phyloP scores from a whole-genome alignment of 495 filamentous ascomycete species.

The Lentithecium fluviatile region DNA sequence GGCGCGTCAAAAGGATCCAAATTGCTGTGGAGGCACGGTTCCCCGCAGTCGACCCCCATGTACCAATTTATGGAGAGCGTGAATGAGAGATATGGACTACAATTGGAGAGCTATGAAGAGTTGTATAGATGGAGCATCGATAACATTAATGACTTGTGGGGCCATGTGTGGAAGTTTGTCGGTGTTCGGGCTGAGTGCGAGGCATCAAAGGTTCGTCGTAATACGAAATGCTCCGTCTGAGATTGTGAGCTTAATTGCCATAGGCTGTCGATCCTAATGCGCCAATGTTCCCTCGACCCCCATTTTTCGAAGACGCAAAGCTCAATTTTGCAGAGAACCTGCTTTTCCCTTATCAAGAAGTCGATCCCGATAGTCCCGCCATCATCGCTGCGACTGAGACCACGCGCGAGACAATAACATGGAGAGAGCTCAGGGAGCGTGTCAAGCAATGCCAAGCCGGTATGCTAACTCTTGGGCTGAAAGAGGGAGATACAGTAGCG shows the following conservation, averaged over 20 bases:
- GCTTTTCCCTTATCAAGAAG: conserved; percentile 65
- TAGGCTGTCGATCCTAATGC: conserved; percentile 67
- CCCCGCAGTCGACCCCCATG: conserved; percentile 39
- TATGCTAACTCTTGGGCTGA: conserved; percentile 61
- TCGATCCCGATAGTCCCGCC: conserved; percentile 58
- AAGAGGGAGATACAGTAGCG: conserved; percentile 70
- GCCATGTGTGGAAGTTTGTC: conserved; percentile 77
- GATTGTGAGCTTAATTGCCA: neutral
- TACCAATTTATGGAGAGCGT: conserved; percentile 56
- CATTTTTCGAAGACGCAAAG: conserved; percentile 74
- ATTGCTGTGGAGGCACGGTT: conserved; percentile 54
- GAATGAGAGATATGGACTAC: conserved; percentile 62
- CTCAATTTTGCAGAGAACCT: conserved; percentile 94
- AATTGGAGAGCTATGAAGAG: conserved; percentile 62
- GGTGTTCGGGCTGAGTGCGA: conserved; percentile 59
- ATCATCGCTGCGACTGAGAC: conserved; percentile 75
- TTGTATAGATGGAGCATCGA: conserved; percentile 83
- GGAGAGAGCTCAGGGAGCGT: conserved; percentile 74
- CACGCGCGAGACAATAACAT: conserved; percentile 66
- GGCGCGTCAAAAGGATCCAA: conserved; percentile 16
- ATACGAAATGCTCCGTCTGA: conserved; percentile 6
- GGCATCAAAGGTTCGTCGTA: conserved; percentile 5
- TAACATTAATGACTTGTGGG: conserved; percentile 77
- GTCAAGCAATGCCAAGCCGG: conserved; percentile 72
- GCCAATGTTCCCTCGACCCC: conserved; percentile 78